Percentiles rank a stretch among this genome's conserved stretches.
These are phyloP conservation scores for Marasmius sp. DNA, from an alignment of 1,284 basidiomycete species.

Conservation along the genomic window DNA sequence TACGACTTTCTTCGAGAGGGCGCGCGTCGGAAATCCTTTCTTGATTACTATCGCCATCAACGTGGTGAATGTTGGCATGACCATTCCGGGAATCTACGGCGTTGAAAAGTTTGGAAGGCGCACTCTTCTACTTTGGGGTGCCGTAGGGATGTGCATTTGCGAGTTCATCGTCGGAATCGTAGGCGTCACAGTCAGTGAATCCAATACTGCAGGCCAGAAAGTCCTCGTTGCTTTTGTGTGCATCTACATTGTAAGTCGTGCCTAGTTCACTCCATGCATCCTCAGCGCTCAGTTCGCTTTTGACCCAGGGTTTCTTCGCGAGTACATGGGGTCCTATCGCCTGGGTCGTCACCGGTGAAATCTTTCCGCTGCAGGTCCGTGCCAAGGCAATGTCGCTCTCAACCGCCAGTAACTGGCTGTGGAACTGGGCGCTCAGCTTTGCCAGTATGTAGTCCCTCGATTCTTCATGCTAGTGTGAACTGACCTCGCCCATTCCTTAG, in stretches of 20 bases:
- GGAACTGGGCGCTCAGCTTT: conserved; percentile 63
- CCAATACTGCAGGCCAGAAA: conserved; percentile 47
- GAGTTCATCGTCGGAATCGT: conserved; percentile 76
- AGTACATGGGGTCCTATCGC: conserved; percentile 79
- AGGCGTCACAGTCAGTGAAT: conserved; percentile 59
- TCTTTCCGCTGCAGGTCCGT: conserved; percentile 72
- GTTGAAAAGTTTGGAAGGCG: conserved; percentile 78
- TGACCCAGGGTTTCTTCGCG: conserved; percentile 60
- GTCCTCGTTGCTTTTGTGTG: conserved; percentile 71
- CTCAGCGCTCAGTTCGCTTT: conserved; percentile 9
- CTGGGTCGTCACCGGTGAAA: conserved; percentile 78
- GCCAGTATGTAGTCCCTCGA: conserved; percentile 38
- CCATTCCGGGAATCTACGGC: conserved; percentile 67
- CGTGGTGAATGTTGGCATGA: conserved; percentile 74
- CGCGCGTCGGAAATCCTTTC: conserved; percentile 76
- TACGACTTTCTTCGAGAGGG: conserved; percentile 71
- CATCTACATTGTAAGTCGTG: conserved; percentile 59
- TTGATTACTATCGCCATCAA: conserved; percentile 70
- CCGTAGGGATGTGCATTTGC: conserved; percentile 70
- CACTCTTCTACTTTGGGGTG: conserved; percentile 72
- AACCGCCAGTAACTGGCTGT: conserved; percentile 64
- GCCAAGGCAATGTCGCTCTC: conserved; percentile 80
- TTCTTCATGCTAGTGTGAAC: conserved; percentile 14
- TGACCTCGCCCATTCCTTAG: conserved; percentile 32
- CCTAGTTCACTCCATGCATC: neutral